Percentiles rank a stretch among this genome's conserved stretches.
Evolutionary conservation across 2,329 filamentous ascomycete genomes (phyloP).

Genomic region (Xylogone sp.): DNA sequence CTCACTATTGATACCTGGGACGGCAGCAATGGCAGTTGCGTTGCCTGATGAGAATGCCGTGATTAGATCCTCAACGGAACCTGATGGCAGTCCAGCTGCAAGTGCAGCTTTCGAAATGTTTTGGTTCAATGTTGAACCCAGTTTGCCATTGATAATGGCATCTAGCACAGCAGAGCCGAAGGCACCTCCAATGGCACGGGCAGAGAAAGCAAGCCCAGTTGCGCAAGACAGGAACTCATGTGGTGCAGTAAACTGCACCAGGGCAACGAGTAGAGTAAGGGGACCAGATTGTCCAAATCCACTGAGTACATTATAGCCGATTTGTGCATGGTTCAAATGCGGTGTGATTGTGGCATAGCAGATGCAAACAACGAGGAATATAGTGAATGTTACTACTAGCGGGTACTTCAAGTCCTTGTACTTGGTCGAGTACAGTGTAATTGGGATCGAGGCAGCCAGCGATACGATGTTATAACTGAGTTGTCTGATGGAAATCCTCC

Average conservation of each 20-base stretch:
- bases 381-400: constrained; percentile 39
- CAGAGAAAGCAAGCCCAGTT: constrained; percentile 49
- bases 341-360: constrained; percentile 43
- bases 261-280: constrained; percentile 44
- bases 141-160: constrained; percentile 46
- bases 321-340: constrained; percentile 39
- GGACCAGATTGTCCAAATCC: constrained; percentile 45
- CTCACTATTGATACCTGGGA: constrained; percentile 33
- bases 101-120: constrained; percentile 38
- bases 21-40: constrained; percentile 19
- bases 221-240: constrained; percentile 50
- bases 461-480: constrained; percentile 38
- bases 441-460: constrained; percentile 37
- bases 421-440: constrained; percentile 42
- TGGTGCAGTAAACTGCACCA: constrained; percentile 49
- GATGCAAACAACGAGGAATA: constrained; percentile 45
- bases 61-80: constrained; percentile 34
- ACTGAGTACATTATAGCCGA: constrained; percentile 42
- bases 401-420: constrained; percentile 46
- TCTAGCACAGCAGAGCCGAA: constrained; percentile 49
- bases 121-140: constrained; percentile 35
- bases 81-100: constrained; percentile 36
- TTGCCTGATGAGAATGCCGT: constrained; percentile 34
- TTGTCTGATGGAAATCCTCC: constrained; percentile 45
- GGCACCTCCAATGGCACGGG: constrained; percentile 48